Conservation (phyloP, 2,329 filamentous ascomycete species). For the Orbilia javanica region DNA sequence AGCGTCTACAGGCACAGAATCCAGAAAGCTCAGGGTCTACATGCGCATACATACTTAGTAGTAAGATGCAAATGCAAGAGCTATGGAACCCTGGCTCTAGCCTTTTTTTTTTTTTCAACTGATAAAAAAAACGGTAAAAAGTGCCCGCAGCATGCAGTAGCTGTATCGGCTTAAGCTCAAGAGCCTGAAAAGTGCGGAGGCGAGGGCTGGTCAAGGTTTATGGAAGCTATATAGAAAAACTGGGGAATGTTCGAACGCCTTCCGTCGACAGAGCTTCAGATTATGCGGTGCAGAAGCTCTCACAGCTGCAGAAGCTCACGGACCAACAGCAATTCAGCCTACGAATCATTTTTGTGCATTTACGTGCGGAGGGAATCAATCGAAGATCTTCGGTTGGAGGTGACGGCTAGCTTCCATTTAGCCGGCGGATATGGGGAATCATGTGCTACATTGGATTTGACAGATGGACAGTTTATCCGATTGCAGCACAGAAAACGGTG, state of each 20-base stretch:
- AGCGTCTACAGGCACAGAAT: constrained; percentile 22
- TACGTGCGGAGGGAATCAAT: constrained; percentile 32
- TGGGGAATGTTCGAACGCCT: constrained; percentile 27
- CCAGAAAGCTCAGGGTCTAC: constrained; percentile 16
- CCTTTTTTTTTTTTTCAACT: constrained; percentile 14
- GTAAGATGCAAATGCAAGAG: constrained; percentile 29
- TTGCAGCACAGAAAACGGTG: constrained; percentile 23
- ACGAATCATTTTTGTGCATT: constrained; percentile 21
- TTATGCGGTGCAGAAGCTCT: constrained; percentile 28
- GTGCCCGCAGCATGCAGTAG: constrained; percentile 40
- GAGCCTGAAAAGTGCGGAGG: constrained; percentile 40
- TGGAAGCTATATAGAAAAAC: constrained; percentile 38
- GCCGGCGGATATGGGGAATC: constrained; percentile 59
- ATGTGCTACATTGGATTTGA: constrained; percentile 31
- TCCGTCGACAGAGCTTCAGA: constrained; percentile 47
- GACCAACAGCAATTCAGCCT: constrained; percentile 23
- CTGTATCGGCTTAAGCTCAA: constrained; percentile 26
- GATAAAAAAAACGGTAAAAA: constrained; percentile 30
- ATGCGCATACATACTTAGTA: too few relatives aligned
- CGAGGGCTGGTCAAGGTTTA: constrained; percentile 36
- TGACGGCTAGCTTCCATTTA: constrained; percentile 57
- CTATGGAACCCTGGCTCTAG: constrained; percentile 25
- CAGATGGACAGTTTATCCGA: constrained; percentile 41
- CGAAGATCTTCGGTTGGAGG: constrained; percentile 9
- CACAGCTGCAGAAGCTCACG: constrained; percentile 23